A percentile compares a stretch with the other conserved stretches of the same genome.
phyloP scores from a whole-genome alignment of 768 basidiomycete species.

The Vararia minispora region DNA sequence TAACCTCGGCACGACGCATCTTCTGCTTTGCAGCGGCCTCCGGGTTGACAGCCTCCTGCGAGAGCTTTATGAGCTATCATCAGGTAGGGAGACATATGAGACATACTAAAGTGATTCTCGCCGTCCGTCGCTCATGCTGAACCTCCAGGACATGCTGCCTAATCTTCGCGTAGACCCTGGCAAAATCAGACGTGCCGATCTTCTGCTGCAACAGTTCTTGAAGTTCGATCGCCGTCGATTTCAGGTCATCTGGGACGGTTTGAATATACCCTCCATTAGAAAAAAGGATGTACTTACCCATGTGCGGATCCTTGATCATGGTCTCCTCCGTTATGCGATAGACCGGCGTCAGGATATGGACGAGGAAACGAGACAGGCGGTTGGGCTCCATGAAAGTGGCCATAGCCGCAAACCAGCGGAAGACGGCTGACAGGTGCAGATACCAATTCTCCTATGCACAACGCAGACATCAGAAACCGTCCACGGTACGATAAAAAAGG shows the following conservation, averaged over 20 bases:
- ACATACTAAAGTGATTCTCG: constrained; percentile 31
- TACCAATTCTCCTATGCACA: constrained; percentile 63
- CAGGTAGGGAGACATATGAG: not conserved
- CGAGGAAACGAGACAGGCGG: constrained; percentile 56
- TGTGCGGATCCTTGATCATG: constrained; percentile 62
- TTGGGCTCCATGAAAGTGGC: constrained; percentile 51
- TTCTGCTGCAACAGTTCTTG: constrained; percentile 80
- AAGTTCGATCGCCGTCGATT: constrained; percentile 68
- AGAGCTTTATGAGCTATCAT: constrained; percentile 1
- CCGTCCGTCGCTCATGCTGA: constrained; percentile 61
- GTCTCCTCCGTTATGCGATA: constrained; percentile 86
- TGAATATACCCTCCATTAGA: not conserved
- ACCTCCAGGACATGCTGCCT: constrained; percentile 58
- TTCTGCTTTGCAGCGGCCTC: constrained; percentile 69
- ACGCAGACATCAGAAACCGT: constrained; percentile 7
- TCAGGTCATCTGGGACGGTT: constrained; percentile 81
- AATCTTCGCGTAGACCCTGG: constrained; percentile 67
- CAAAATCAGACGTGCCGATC: constrained; percentile 82
- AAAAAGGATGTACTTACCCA: constrained; percentile 41
- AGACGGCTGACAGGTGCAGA: constrained; percentile 63
- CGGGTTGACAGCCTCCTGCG: constrained; percentile 62
- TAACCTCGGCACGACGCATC: constrained; percentile 54
- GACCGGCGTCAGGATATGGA: constrained; percentile 78
- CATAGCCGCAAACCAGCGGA: constrained; percentile 96
- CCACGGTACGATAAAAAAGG: not conserved